Evolutionary conservation across 2,329 filamentous ascomycete genomes (phyloP), one percentile per base, ranked within the genome.

Genomic region (Hypoxylon sp.): DNA sequence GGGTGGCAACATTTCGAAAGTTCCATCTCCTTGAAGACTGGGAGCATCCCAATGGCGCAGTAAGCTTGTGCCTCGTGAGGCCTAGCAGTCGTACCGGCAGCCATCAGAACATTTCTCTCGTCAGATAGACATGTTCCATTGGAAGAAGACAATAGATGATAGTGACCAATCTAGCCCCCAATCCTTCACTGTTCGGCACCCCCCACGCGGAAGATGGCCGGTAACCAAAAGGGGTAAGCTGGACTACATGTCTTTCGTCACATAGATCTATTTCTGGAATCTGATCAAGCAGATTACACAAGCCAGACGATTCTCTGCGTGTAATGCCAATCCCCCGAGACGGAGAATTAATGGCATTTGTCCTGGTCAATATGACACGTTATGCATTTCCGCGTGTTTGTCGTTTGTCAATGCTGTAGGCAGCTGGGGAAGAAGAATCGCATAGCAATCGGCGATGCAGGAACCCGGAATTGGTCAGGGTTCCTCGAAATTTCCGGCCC

Each of bases 261-360:
- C 41, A 50, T 41, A 36, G 23, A 17, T 51, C 55, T 55, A 58
- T 58, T 58, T 51, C 46, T 55, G 47, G 51, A 51, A 42, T 38
- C 46, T 26, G 52, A 44, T 38, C 23, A 51, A 30, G 38, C 46
- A 37, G 17, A 46, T 48, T 36, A 37, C 35, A 50, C 32, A 34
- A 44, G 13, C 23, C 15, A 36, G 44, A 11, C 13, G 25, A 27
- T 13, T 9, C 9, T 25, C 6, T 25, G 21, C 21, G 8, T 47
- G 34, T 38, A 29, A 50, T 37, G 37, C 13, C 25, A 17, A 35
- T 42, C 42, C 38, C 17, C 43, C 31, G 45, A 35, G 35, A 38
- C 35, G 42, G 35, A 27, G 11, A 55, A 38, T 44, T 35, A 31
- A 51, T 51, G 42, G 37, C 42, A 51, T 52, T 52, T 55, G 12